Evolutionary conservation across 1,284 basidiomycete species (phyloP), one percentile per base, ranked within the genome.

Genomic region (Boletellus dicymbophilus): DNA sequence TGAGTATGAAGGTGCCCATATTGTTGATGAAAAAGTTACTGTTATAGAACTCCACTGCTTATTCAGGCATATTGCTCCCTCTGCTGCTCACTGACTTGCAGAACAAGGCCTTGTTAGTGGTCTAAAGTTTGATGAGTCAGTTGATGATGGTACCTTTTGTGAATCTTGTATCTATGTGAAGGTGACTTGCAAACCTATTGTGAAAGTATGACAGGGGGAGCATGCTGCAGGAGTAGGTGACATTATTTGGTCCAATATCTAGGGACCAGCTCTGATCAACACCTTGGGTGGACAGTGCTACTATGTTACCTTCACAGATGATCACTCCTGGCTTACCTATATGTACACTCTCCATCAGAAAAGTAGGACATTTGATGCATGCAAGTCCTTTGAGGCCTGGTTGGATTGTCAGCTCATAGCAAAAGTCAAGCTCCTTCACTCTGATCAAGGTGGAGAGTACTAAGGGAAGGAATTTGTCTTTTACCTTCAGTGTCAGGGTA

Each of bases 21-120:
- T 33, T 71, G 26, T 44, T 73, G 0, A n/a, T n/a, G n/a, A n/a
- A n/a, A n/a, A n/a, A n/a, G n/a, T n/a, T 72, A 77, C n/a, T n/a
- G n/a, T n/a, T n/a, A n/a, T n/a, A n/a, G n/a, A n/a, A n/a, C n/a
- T n/a, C n/a, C n/a, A n/a, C 40, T 52, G 54, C 2, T 51, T 55
- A 0, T 56, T 73, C 52, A 69, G 70, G 13, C 74, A 76, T 39
- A 71, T 75, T 6, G 58, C 67, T 1, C 64, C 37, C 1, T 43
- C 44, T 4, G 30, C 26, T 18, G 42, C 36, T 1, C 1, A 4
- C 0, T 2, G 3, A 0, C 48, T 50, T 4, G 25, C 16, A 1
- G 18, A 53, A n/a, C n/a, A n/a, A n/a, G n/a, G n/a, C n/a, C n/a
- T n/a, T n/a, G n/a, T n/a, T n/a, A n/a, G n/a, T n/a, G n/a, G n/a